Conservation (phyloP, 805 yeast genomes). For the Ogataea saltuana region DNA sequence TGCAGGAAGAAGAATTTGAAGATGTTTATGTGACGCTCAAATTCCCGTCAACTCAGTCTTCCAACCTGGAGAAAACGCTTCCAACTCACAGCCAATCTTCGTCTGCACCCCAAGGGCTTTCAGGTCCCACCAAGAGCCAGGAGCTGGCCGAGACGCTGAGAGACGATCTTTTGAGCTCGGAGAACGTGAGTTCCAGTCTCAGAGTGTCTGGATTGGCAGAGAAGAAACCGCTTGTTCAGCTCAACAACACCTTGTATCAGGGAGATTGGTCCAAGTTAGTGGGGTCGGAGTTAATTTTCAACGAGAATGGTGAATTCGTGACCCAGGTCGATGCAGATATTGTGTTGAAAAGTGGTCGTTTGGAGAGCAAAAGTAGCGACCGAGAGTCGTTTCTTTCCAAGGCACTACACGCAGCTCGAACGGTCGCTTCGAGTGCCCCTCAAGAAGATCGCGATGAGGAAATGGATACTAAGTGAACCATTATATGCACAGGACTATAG, state of each 20-base stretch:
- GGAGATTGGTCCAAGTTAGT: conserved; percentile 77
- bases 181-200: conserved; percentile 25
- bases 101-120: neutral
- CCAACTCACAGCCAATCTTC: neutral
- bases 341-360: conserved; percentile 33
- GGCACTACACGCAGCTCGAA: conserved; percentile 27
- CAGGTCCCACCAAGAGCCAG: conserved; percentile 3
- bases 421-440: conserved; percentile 12
- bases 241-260: conserved; percentile 61
- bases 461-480: conserved; percentile 14
- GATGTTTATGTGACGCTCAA: conserved; percentile 58
- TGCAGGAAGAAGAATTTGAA: conserved; percentile 41
- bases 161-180: conserved; percentile 2
- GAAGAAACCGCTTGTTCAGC: conserved; percentile 54
- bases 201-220: conserved; percentile 58
- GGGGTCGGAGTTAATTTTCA: conserved; percentile 62
- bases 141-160: conserved; percentile 14
- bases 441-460: conserved; percentile 1
- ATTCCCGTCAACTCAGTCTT: conserved; percentile 41
- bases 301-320: conserved; percentile 38
- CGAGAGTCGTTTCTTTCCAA: conserved; percentile 26
- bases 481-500: neutral
- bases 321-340: conserved; percentile 34
- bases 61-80: conserved; percentile 18
- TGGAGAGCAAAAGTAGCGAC: conserved; percentile 26